A percentile compares a stretch with the other conserved stretches of the same genome.
These are phyloP conservation scores for Myxozyma vanderwaltii DNA, from an alignment of 805 yeast species.

Conservation along the genomic window DNA sequence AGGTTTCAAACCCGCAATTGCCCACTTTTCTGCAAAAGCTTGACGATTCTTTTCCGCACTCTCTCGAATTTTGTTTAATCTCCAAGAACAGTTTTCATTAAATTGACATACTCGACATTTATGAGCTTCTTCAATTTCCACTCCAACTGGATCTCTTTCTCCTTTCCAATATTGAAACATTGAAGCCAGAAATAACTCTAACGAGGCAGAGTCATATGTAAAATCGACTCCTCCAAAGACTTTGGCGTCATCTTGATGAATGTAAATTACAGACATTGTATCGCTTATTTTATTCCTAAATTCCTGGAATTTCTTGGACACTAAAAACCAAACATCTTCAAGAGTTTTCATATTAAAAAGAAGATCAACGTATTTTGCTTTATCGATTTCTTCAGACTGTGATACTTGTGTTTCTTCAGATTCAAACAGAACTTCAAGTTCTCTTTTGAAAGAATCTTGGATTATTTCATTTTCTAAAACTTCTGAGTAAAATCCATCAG, in stretches of 20 bases:
- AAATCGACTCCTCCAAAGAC: constrained; percentile 26
- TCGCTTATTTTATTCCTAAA: constrained; percentile 13
- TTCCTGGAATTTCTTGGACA: constrained; percentile 14
- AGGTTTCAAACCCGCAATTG: neutral
- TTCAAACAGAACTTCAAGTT: neutral
- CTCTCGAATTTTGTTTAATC: constrained; percentile 21
- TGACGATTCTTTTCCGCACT: constrained; percentile 17
- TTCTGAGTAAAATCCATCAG: constrained; percentile 6
- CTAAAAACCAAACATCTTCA: constrained; percentile 20
- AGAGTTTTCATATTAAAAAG: constrained; percentile 10
- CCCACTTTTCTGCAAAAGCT: constrained; percentile 14
- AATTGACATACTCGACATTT: constrained; percentile 31
- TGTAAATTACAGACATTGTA: constrained; percentile 20
- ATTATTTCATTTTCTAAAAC: constrained; percentile 9
- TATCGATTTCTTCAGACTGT: neutral
- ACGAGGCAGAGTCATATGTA: constrained; percentile 11
- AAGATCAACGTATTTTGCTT: constrained; percentile 2
- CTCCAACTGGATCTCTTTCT: constrained; percentile 31
- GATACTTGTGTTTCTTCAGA: neutral
- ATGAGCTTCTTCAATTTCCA: constrained; percentile 31
- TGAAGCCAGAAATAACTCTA: neutral
- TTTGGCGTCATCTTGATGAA: constrained; percentile 21
- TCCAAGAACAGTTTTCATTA: constrained; percentile 25
- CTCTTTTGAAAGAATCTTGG: neutral
- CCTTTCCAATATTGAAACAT: constrained; percentile 27